Evolutionary conservation across 495 filamentous ascomycete species (phyloP).

Genomic region (Neurospora pannonica): DNA sequence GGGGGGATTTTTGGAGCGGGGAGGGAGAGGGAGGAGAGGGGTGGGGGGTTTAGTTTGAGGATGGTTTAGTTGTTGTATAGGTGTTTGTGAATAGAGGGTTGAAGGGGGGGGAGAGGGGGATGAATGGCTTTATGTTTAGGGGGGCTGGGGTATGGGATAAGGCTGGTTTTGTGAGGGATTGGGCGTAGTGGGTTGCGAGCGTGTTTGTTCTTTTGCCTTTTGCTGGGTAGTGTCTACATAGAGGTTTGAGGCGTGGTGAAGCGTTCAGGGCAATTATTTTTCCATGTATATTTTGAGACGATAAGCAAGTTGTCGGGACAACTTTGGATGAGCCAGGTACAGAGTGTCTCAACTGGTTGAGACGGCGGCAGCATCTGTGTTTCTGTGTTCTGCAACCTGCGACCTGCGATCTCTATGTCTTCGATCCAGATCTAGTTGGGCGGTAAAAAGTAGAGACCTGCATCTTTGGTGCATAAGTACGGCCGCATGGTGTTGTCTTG

Average conservation of each 20-base stretch:
- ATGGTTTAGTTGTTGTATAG: slow-evolving; percentile 37
- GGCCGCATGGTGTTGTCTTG: background rate
- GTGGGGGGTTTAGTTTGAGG: slow-evolving; percentile 73
- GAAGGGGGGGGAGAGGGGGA: background rate
- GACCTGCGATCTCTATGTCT: background rate
- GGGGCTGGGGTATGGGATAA: background rate
- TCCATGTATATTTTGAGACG: background rate
- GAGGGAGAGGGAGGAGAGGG: slow-evolving; percentile 62
- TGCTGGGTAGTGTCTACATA: background rate
- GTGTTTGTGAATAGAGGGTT: background rate
- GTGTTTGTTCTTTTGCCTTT: background rate
- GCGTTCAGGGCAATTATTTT: background rate
- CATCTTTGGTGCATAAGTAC: background rate
- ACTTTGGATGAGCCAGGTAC: background rate
- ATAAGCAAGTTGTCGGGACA: background rate
- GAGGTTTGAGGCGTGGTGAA: background rate
- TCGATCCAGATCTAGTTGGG: background rate
- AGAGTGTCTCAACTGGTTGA: background rate
- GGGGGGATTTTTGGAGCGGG: slow-evolving; percentile 46
- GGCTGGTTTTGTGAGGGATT: background rate
- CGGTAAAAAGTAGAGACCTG: background rate
- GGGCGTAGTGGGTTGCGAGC: background rate
- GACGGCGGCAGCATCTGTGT: background rate
- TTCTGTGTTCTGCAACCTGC: background rate
- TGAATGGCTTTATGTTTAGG: background rate